Evolutionary conservation across 305 asterid genomes (phyloP).

Genomic region (Fraxinus baroniana): DNA sequence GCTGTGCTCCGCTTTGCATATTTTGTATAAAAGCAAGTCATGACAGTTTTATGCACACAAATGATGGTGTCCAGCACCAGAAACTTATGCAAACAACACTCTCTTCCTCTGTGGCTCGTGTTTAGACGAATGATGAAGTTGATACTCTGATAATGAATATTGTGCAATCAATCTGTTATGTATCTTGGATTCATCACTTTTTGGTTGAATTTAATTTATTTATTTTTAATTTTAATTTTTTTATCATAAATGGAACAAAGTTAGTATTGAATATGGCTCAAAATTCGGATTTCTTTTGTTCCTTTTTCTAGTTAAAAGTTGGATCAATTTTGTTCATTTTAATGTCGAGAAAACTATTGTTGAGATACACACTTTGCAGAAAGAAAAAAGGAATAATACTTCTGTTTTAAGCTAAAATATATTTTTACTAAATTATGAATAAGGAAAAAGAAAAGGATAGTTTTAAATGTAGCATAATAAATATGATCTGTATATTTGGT

Average conservation of each 20-base stretch:
- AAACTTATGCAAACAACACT: background rate
- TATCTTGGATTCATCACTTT: background rate
- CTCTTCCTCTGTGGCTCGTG: background rate
- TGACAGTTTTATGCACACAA: background rate
- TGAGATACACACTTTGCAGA: no score
- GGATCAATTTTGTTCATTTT: no score
- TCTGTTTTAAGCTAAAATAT: no score
- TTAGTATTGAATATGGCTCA: no score
- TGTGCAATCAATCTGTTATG: background rate
- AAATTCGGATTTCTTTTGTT: no score
- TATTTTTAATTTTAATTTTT: background rate
- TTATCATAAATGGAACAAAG: no score
- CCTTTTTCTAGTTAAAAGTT: no score
- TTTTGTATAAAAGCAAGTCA: background rate
- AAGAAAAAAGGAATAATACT: no score
- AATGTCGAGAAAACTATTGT: no score
- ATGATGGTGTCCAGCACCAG: background rate
- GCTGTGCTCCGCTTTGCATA: background rate
- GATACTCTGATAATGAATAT: background rate
- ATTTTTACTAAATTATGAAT: background rate
- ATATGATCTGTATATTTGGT: background rate
- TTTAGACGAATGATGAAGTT: background rate
- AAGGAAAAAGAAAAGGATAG: background rate
- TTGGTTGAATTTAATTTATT: background rate
- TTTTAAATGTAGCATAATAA: background rate